phyloP scores from a whole-genome alignment of 2,329 filamentous ascomycete species.

The Scytalidium sp. region DNA sequence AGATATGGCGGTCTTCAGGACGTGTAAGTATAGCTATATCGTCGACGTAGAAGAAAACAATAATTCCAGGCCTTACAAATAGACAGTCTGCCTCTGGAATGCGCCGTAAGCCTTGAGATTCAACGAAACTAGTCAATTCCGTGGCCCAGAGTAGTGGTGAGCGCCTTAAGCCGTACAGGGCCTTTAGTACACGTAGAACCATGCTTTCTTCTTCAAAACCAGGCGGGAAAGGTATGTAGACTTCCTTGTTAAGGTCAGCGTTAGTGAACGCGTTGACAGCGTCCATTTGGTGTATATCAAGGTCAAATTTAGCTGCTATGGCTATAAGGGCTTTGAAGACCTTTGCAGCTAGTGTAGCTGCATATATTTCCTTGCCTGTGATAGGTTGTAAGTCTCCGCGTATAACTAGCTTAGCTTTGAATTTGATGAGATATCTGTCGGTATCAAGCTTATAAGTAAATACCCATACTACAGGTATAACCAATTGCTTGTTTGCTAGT shows the following conservation, averaged over 20 bases:
- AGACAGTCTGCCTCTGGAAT: slow-evolving; percentile 12
- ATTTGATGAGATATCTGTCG: slow-evolving; percentile 17
- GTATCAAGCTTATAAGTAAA: slow-evolving; percentile 25
- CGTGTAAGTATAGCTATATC: too few species aligned
- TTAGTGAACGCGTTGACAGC: too few species aligned
- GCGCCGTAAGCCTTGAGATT: slow-evolving; percentile 12
- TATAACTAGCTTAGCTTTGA: slow-evolving; percentile 20
- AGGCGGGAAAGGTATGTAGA: slow-evolving; percentile 23
- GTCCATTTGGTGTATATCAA: too few species aligned
- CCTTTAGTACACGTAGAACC: slow-evolving; percentile 20
- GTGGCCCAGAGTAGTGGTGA: slow-evolving; percentile 22
- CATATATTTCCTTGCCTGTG: slow-evolving; percentile 5
- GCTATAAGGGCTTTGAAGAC: slow-evolving; percentile 11
- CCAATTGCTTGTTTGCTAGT: too few species aligned
- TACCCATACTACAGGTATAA: too few species aligned
- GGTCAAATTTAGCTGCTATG: too few species aligned
- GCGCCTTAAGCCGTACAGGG: slow-evolving; percentile 30
- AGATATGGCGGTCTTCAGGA: slow-evolving; percentile 22
- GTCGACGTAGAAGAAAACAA: too few species aligned
- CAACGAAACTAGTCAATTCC: slow-evolving; percentile 16
- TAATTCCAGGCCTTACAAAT: slow-evolving; percentile 9
- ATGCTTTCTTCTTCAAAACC: slow-evolving; percentile 5
- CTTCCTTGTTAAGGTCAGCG: too few species aligned
- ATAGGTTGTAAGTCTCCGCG: slow-evolving; percentile 15
- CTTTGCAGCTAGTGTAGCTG: neutral